Evolutionary conservation across 768 basidiomycete species (phyloP), one percentile per base, ranked within the genome.

Genomic region (Mycena vitilis): DNA sequence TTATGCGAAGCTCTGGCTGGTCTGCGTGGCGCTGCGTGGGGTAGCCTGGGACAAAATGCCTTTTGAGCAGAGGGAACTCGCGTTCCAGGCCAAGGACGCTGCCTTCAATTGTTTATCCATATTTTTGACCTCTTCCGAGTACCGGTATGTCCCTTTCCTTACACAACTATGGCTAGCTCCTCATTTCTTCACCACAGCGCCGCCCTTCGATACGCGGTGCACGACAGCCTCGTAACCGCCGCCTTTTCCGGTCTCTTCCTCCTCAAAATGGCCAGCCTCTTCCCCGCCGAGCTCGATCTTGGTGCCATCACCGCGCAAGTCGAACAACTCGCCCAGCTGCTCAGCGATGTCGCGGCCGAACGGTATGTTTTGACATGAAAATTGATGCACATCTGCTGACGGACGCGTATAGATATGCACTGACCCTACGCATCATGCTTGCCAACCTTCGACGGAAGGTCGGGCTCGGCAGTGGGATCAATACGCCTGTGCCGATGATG

Each of bases 31-130:
- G 15, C 82, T 98, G 53, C 88, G 96, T 66, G 96, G 96, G 20
- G 93, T 92, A 30, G 89, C 93, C 6, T 98, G 95, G 96, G 95
- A 98, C 75, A 96, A 95, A 79, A 95, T 98, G 91, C 90, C 95
- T 5, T 95, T 93, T 68, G 96, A 98, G 78, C 96, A 97, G 76
- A 90, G 95, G 45, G 96, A 97, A 77, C 85, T 97, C 53, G 95
- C 95, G 4, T 96, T 97, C 83, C 94, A 96, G 75, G 96, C 95
- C 34, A 97, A 96, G 81, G 95, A 96, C 74, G 93, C 95, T 0
- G 96, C 96, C 6, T 89, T 92, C 42, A 89, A 90, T 71, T 96
- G 95, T 76, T 81, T 98, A 49, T 87, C 91, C 53, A 92, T 94
- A 59, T 95, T 96, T 80, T 83, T 97, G 71, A 89, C 88, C 63